Percentiles rank a stretch among this genome's conserved stretches.
Conservation (phyloP, 2,329 filamentous ascomycete genomes). For the Alternaria postmessia region DNA sequence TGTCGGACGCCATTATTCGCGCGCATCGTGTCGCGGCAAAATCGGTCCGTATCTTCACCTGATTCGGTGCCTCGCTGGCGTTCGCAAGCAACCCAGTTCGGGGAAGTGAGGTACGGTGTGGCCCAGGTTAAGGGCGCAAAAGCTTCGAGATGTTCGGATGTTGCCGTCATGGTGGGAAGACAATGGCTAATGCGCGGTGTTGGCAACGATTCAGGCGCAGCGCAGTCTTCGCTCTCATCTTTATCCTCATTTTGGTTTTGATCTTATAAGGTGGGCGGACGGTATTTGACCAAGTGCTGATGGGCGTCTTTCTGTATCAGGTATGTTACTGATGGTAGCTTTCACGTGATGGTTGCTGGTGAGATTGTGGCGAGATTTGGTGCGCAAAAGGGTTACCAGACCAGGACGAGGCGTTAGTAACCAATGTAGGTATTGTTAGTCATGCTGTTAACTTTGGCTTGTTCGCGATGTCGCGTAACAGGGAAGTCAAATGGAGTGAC, state of each 20-base stretch:
- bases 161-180: constrained; percentile 16
- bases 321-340: not conserved
- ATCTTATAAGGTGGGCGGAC: not conserved
- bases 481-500: not conserved
- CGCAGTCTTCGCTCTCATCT: not conserved
- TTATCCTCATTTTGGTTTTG: no score
- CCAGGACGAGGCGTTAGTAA: not conserved
- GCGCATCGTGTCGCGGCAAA: constrained; percentile 26
- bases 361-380: not conserved
- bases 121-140: constrained; percentile 37
- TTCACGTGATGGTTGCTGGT: not conserved
- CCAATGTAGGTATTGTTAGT: not conserved
- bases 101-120: constrained; percentile 27
- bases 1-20: constrained; percentile 26
- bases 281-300: not conserved
- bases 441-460: not conserved
- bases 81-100: constrained; percentile 25
- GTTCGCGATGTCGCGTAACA: not conserved
- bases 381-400: not conserved
- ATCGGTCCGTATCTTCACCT: constrained; percentile 21
- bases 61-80: constrained; percentile 23
- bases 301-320: not conserved
- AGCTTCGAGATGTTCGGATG: constrained; percentile 22
- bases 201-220: not conserved
- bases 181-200: not conserved